Conservation (phyloP, 495 filamentous ascomycete genomes). For the Schizothecium vesticola region DNA sequence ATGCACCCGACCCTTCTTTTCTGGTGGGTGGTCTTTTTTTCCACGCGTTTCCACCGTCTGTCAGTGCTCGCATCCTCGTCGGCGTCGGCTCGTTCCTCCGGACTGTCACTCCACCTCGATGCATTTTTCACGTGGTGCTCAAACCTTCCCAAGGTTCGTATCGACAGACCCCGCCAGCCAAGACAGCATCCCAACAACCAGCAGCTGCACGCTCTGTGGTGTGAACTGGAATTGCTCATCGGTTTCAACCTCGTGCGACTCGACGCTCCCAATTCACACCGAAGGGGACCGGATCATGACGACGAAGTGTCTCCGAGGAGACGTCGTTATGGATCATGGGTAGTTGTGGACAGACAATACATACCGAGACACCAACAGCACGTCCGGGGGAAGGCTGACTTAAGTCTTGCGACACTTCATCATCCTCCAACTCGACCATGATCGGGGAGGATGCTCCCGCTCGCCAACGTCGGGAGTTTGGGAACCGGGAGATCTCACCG, state of each 20-base stretch:
- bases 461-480: background rate
- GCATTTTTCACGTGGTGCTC: background rate
- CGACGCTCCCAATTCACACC: background rate
- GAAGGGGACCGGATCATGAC: background rate
- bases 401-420: background rate
- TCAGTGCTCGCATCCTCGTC: background rate
- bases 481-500: background rate
- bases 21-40: background rate
- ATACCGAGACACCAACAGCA: background rate
- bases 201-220: background rate
- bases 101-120: background rate
- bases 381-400: background rate
- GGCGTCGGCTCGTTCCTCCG: background rate
- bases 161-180: background rate
- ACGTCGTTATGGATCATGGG: background rate
- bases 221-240: constrained; percentile 2
- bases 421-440: background rate
- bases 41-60: background rate
- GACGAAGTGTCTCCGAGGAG: background rate
- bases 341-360: background rate
- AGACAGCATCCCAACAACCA: background rate
- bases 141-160: background rate
- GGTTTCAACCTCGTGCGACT: background rate
- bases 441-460: background rate
- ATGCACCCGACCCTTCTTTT: too few species aligned